Evolutionary conservation across 1,284 basidiomycete genomes (phyloP), one percentile per base, ranked within the genome.

Genomic region (Athelia psychrophila): DNA sequence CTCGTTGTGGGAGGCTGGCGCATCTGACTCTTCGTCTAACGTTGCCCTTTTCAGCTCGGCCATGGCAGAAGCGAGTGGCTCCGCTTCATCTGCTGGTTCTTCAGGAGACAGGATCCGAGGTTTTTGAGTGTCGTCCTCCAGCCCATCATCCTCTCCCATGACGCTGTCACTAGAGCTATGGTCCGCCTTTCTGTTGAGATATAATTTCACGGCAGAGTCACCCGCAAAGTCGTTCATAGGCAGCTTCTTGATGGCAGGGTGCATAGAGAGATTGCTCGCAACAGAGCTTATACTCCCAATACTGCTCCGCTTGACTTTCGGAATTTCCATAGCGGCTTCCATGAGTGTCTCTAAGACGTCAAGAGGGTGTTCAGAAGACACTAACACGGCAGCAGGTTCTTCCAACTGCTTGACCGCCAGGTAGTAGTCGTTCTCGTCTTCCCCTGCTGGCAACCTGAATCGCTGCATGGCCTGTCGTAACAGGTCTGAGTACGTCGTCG

Each of bases 191-290:
- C 83, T 77, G 64, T 96, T 93, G 57, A 99, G 71, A 71, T 96
- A 98, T 67, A 98, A 92, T 70, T 98, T 98, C 70, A 98, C 95
- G 1, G 89, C 87, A 12, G 93, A 94, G 64, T 98, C 95, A 58
- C 98, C 96, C 50, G 91, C 93, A 65, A 95, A 99, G 67, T 98
- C 96, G 60, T 94, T 96, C 91, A 95, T 94, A 27, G 91, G 85
- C 32, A 98, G 72, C 60, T 92, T 91, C 60, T 86, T 87, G 69
- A 98, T 98, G 15, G 95, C 95, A 10, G 95, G 95, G 63, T 97
- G 91, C 78, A 91, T 86, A 8, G 89, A 93, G 25, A 98, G 75
- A 61, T 96, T 95, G 63, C 92, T 95, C 35, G 88, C 79, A 24
- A 99, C 79, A 6, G 93, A 96, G 60, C 86, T 93, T 61, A 99